phyloP scores from a whole-genome alignment of 108 stramenopile species.

The Aurantiochytrium sp. region DNA sequence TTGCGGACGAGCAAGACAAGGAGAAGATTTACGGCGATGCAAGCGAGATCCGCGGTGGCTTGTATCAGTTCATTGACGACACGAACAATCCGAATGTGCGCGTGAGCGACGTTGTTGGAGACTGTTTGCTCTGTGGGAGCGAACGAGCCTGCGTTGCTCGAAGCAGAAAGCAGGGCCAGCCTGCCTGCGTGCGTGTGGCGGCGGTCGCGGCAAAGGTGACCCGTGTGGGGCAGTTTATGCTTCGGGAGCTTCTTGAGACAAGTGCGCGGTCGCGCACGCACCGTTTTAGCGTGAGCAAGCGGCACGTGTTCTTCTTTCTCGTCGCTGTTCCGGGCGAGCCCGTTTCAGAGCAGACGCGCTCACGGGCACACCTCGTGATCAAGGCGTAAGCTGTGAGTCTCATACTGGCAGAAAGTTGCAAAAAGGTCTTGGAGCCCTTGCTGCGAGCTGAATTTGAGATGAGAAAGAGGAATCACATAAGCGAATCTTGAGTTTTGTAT shows the following conservation, averaged over 20 bases:
- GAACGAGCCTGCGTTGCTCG: background rate
- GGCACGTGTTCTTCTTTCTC: background rate
- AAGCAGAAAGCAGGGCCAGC: background rate
- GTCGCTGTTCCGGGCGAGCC: background rate
- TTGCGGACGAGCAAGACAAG: background rate
- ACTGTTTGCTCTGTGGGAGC: background rate
- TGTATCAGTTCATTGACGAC: background rate
- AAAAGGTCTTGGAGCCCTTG: too few relatives aligned
- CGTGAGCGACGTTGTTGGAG: background rate
- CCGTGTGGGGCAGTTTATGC: background rate
- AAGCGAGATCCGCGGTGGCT: slow-evolving; percentile 5
- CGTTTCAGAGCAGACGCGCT: background rate
- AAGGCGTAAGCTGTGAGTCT: background rate
- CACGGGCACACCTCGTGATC: background rate
- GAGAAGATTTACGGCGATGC: slow-evolving; percentile 10
- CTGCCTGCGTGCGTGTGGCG: background rate
- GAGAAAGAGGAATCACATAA: too few relatives aligned
- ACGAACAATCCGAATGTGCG: slow-evolving; percentile 12
- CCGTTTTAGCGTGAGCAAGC: background rate
- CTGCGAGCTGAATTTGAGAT: too few relatives aligned
- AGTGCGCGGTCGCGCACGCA: background rate
- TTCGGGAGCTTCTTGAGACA: background rate
- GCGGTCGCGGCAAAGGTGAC: background rate
- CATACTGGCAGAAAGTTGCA: too few relatives aligned
- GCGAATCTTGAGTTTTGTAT: too few relatives aligned